Evolutionary conservation across 2,329 filamentous ascomycete genomes (phyloP), one percentile per base, ranked within the genome.

Genomic region (Lasiodiplodia citricola): DNA sequence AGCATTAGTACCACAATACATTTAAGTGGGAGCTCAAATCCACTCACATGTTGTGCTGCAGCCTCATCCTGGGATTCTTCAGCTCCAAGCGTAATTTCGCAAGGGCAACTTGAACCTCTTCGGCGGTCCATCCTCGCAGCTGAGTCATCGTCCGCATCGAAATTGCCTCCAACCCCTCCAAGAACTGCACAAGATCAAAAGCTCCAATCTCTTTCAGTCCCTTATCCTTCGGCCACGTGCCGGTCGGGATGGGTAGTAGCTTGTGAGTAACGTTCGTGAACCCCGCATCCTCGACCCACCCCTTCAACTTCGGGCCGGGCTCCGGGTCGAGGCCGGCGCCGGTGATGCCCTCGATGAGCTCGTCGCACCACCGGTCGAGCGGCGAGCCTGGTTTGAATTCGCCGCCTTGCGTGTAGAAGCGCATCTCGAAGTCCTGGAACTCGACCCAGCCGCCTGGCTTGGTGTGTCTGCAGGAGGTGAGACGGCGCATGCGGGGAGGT

Each of bases 401-500:
- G 52, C 50, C 51, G 14, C 65, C 54, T 8, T 58, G 31, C 6
- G 23, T 58, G 50, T 56, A 67, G 41, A 47, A 67, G 14, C 51
- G 52, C 65, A 56, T 56, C 8, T 60, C 35, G 28, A 62, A 69
- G 54, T 68, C 78, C 62, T 80, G 77, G 70, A 79, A 77, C 67
- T 80, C 78, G 8, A 79, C 67, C 74, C 74, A 80, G 0, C 76
- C 78, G 14, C 77, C 78, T 0, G 77, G 76, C 54, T 72, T 66
- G 10, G 76, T 47, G 38, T 80, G 67, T n/a, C 50, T 84, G 81
- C 57, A 1, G 31, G 2, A 8, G 8, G 74, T 11, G 18, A 13
- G 44, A 18, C 14, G 41, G 1, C 11, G 58, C 4, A 18, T n/a
- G 21, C 5, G n/a, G 13, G 57, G 18, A 2, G 7, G 44, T 2